Evolutionary conservation across 2,329 filamentous ascomycete genomes (phyloP), one percentile per base, ranked within the genome.

Genomic region (Sclerotinia subarctica): DNA sequence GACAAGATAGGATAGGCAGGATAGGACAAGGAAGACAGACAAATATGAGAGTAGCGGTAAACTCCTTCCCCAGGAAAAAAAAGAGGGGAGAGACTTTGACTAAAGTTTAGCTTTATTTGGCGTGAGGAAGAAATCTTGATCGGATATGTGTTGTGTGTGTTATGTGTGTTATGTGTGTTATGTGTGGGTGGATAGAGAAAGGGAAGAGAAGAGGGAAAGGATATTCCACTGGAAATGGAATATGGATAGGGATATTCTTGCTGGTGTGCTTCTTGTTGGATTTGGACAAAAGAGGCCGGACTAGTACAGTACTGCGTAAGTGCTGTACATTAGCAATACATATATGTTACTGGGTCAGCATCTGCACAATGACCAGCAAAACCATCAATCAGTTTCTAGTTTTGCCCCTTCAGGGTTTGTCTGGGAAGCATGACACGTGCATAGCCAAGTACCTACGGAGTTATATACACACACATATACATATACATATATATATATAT

Each of bases 41-140:
- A 35, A 62, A 60, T 24, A 13, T 60, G n/a, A 62, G 58, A 62
- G 58, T 51, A 62, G 46, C 58, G 58, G 58, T 62, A 51, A 8
- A 51, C 8, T 38, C 21, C 58, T 62, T 62, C 58, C 58, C 58
- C 58, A 62, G 29, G 46, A 62, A 62, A 62, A 35, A 11, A 51
- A 26, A 38, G 8, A 51, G 46, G n/a, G 46, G 29, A 26, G 58
- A 26, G 46, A 17, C 19, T 49, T 46, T 21, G 24, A 26, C 10
- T 42, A 3, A 8, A 5, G 19, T 1, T 35, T 15, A n/a, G 4
- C 24, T 60, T 24, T 21, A 35, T 17, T 32, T 26, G 58, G 8
- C 19, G 15, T 54, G 26, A 35, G 51, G 51, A 26, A 19, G 11
- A 11, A 38, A 13, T 38, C 38, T 13, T 26, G 13, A 13, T 7